These are phyloP conservation scores for Solanum okadae DNA, from an alignment of 257 asterid species.

Conservation along the genomic window DNA sequence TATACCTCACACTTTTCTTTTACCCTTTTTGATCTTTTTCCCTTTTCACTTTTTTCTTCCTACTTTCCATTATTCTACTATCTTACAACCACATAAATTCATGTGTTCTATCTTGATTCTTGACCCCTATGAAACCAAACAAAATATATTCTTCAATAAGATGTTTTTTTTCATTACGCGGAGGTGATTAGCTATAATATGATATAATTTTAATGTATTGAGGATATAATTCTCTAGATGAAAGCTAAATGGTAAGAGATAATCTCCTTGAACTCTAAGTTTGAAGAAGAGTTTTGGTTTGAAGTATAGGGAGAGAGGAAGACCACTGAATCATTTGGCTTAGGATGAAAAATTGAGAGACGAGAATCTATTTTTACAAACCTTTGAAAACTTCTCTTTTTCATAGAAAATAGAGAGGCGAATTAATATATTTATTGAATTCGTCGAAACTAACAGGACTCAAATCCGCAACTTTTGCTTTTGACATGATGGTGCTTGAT, in stretches of 20 bases:
- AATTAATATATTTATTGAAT: too few relatives aligned
- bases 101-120: neutral
- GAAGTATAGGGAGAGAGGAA: neutral
- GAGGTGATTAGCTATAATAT: neutral
- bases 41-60: neutral
- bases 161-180: neutral
- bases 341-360: neutral
- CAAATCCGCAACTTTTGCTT: neutral
- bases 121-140: neutral
- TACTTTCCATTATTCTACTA: conserved; percentile 17
- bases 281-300: neutral
- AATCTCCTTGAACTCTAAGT: neutral
- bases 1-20: neutral
- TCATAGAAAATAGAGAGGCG: neutral
- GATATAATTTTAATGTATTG: neutral
- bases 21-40: neutral
- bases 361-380: neutral
- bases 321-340: neutral
- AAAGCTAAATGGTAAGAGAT: neutral
- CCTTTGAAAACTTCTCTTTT: too few relatives aligned
- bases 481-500: neutral
- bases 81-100: neutral
- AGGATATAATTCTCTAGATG: neutral
- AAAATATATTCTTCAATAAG: neutral
- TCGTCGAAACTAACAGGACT: neutral